These are phyloP conservation scores for Paramecium sexaurelia DNA, from an alignment of 73 alveolate species.

Conservation along the genomic window DNA sequence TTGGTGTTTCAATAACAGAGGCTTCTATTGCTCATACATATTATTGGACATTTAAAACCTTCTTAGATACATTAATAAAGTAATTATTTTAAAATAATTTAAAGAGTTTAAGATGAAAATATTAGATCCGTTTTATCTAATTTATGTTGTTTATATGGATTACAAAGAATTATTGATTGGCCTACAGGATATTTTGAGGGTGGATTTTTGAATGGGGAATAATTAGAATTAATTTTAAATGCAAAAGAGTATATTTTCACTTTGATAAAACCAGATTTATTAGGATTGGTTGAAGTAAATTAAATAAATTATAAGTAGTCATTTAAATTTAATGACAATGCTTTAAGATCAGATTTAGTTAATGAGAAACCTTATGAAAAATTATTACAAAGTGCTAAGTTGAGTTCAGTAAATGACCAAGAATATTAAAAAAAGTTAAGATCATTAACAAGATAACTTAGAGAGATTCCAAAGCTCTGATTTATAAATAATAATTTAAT, in stretches of 20 bases:
- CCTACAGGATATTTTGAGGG: conserved; percentile 65
- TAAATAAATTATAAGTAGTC: background rate
- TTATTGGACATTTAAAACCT: conserved; percentile 58
- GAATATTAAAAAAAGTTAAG: background rate
- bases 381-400: conserved; percentile 8
- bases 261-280: conserved; percentile 46
- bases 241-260: conserved; percentile 56
- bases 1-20: conserved; percentile 56
- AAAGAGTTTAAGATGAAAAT: conserved; percentile 23
- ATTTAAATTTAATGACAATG: conserved; percentile 38
- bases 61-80: conserved; percentile 46
- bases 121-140: conserved; percentile 64
- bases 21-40: conserved; percentile 66
- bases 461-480: conserved; percentile 13
- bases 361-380: conserved; percentile 20
- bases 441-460: background rate
- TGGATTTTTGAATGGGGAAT: conserved; percentile 58
- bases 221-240: conserved; percentile 36
- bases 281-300: conserved; percentile 48
- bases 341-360: conserved; percentile 36
- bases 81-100: background rate
- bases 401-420: background rate
- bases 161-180: conserved; percentile 54
- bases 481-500: background rate
- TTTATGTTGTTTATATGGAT: conserved; percentile 62